A percentile compares a stretch with the other conserved stretches of the same genome.
phyloP scores from a whole-genome alignment of 164 flowering plant genomes.

The Vitis rupestris region DNA sequence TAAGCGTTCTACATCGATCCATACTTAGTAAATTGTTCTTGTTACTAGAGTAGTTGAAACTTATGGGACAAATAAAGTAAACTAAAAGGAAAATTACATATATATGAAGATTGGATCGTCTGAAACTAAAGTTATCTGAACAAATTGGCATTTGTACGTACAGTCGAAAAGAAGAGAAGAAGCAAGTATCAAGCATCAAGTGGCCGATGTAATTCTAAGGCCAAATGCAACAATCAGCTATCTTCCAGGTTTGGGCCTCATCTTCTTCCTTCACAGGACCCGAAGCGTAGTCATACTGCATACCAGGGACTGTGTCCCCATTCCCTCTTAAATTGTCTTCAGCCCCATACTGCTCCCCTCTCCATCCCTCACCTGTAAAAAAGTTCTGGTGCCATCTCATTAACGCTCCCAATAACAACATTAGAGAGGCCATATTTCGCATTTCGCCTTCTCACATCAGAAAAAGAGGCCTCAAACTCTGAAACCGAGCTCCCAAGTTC shows the following conservation, averaged over 20 bases:
- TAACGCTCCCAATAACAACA: constrained; percentile 35
- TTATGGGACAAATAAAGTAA: neutral
- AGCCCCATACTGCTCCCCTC: too few species aligned
- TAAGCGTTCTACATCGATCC: neutral
- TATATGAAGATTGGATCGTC: neutral
- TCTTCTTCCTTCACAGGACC: neutral
- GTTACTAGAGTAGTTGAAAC: neutral
- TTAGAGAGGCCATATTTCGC: constrained; percentile 33
- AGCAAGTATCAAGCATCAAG: neutral
- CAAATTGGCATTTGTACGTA: neutral
- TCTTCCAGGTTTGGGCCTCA: constrained; percentile 16
- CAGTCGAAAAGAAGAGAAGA: too few species aligned
- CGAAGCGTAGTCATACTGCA: neutral
- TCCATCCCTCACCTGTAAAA: neutral
- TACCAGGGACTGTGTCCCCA: neutral
- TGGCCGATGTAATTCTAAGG: neutral
- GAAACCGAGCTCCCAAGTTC: neutral
- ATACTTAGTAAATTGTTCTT: neutral
- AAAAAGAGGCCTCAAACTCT: neutral
- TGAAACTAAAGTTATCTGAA: neutral
- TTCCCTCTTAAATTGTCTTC: neutral
- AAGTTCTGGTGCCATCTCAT: constrained; percentile 8
- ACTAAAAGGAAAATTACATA: neutral
- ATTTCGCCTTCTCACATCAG: neutral
- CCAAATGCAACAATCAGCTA: constrained; percentile 21